Conservation (phyloP, 2,329 filamentous ascomycete genomes). For the Penicillium janthinellum region DNA sequence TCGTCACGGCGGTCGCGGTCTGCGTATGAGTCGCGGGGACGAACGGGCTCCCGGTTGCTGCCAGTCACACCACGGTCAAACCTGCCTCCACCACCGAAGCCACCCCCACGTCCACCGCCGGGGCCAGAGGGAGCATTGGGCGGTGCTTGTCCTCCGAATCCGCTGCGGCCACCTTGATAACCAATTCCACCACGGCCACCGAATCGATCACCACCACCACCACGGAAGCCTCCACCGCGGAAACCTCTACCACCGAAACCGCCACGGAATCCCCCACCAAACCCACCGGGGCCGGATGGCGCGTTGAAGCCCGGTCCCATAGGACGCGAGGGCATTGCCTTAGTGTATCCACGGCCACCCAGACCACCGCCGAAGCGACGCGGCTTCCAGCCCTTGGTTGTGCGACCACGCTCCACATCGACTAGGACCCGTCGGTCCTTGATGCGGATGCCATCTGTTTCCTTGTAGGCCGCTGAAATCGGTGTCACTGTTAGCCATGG, state of each 20-base stretch:
- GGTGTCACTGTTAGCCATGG: constrained; percentile 44
- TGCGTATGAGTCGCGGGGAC: constrained; percentile 64
- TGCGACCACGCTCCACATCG: constrained; percentile 93
- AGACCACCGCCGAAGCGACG: constrained; percentile 88
- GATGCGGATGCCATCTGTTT: constrained; percentile 85
- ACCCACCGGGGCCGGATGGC: constrained; percentile 59
- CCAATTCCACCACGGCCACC: constrained; percentile 56
- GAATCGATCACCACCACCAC: constrained; percentile 54
- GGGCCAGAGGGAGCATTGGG: constrained; percentile 57
- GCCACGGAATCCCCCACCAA: constrained; percentile 57
- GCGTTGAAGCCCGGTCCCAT: constrained; percentile 62
- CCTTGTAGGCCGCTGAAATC: constrained; percentile 83
- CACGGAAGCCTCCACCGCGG: constrained; percentile 47
- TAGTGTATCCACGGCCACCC: constrained; percentile 90
- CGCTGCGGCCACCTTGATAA: constrained; percentile 60
- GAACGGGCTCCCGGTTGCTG: constrained; percentile 83
- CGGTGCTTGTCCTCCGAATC: constrained; percentile 51
- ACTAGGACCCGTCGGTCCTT: constrained; percentile 90
- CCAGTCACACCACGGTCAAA: constrained; percentile 64
- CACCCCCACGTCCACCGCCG: constrained; percentile 56
- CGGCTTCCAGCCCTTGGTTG: constrained; percentile 90
- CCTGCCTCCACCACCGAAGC: constrained; percentile 49
- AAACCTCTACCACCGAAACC: constrained; percentile 57
- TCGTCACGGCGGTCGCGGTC: constrained; percentile 49
- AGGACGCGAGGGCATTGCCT: constrained; percentile 71